Percentiles rank a stretch among this genome's conserved stretches.
These are phyloP conservation scores for Colletotrichum euphorbiae DNA, from an alignment of 2,329 filamentous ascomycete genomes.

Conservation along the genomic window DNA sequence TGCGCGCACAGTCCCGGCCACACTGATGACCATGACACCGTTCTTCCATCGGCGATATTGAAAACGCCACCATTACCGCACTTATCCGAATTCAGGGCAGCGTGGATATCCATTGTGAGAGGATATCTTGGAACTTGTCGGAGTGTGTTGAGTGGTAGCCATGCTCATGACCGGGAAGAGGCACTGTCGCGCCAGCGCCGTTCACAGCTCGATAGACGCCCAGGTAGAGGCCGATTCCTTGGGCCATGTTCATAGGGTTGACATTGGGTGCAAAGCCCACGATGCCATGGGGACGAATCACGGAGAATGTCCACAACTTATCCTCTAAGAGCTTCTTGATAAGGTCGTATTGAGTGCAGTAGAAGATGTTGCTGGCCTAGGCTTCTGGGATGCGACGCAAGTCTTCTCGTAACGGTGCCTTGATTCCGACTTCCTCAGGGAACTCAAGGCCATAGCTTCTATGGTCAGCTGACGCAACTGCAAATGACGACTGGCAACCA, in stretches of 20 bases:
- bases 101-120: conserved; percentile 41
- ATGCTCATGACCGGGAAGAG: conserved; percentile 34
- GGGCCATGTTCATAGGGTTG: conserved; percentile 40
- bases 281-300: conserved; percentile 41
- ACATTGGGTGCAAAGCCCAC: conserved; percentile 38
- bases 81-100: conserved; percentile 27
- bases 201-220: conserved; percentile 34
- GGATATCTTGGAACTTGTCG: conserved; percentile 41
- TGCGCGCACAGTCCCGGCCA: conserved; percentile 39
- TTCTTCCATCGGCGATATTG: conserved; percentile 38
- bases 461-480: not conserved
- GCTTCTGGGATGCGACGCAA: conserved; percentile 39
- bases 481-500: fast-evolving
- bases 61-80: conserved; percentile 37
- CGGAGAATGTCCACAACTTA: conserved; percentile 40
- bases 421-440: conserved; percentile 10
- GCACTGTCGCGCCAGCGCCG: conserved; percentile 34
- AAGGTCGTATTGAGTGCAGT: conserved; percentile 37
- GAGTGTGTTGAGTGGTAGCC: conserved; percentile 37
- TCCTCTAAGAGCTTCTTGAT: conserved; percentile 27
- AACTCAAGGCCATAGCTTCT: conserved; percentile 38
- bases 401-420: conserved; percentile 29
- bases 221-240: conserved; percentile 40
- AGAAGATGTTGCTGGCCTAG: conserved; percentile 40
- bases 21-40: conserved; percentile 37